Evolutionary conservation across 179 eudicot species (phyloP), one percentile per base, ranked within the genome.

Genomic region (Vitellaria paradoxa): DNA sequence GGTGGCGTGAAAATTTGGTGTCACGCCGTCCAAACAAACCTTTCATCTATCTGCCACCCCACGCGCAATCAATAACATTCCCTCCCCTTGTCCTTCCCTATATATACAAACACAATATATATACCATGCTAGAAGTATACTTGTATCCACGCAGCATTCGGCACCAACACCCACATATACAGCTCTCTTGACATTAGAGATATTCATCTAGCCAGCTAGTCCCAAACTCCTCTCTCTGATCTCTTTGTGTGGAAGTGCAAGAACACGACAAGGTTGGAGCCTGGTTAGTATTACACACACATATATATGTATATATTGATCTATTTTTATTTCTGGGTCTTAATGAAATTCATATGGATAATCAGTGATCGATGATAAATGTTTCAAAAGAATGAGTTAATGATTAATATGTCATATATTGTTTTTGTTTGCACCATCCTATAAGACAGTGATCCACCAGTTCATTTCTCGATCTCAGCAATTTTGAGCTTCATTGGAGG

Each of bases 21-120:
- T 76, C 83, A 88, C 88, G 91, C 94, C 97, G 92, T 83, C 94
- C 91, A 84, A 89, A 87, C 83, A 84, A 81, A 79, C 69, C 77
- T 81, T 86, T 83, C 74, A 82, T 80, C 82, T 67, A 73, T 74
- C 76, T 68, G 79, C 82, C 87, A 80, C 79, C 86, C 90, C 94
- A 89, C 87, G 91, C 92, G 93, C 85, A 87, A 86, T 89, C 88
- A 85, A 82, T 82, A 76, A 71, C 86, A 55, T 18, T 65, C 47
- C 55, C 65, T 65, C 52, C 21, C 75, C 21, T 40, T 24, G 26
- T 50, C 53, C 50, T 67, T 69, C 52, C 60, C 5, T 46, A 15
- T 76, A 75, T 79, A 47, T 69, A 73, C 57, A 76, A 12, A 68
- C 20, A 53, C 40, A 45, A 53, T 45, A 12, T 23, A 59, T 42